Evolutionary conservation across 371 early-diverging fungal species (phyloP).

Genomic region (Batkoa obscura): DNA sequence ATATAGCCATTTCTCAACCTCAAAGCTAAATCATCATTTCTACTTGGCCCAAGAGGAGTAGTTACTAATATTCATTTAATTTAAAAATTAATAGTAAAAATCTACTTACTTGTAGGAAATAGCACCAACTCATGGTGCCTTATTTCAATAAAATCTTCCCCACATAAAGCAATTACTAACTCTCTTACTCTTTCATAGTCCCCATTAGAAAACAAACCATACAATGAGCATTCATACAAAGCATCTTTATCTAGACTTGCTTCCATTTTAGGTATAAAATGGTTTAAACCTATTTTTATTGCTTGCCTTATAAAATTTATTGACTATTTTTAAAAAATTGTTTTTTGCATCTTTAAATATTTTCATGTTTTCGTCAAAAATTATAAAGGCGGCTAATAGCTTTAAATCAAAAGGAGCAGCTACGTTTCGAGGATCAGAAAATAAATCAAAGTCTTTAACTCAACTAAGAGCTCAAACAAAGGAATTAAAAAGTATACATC

Average conservation of each 20-base stretch:
- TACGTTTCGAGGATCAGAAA: no score
- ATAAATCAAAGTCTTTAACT: no score
- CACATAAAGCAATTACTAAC: neutral
- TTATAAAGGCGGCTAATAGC: no score
- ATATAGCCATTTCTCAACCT: neutral
- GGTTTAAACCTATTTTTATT: no score
- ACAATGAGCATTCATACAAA: slow-evolving; percentile 1
- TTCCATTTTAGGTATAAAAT: no score
- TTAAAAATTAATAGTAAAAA: neutral
- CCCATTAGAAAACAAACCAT: neutral
- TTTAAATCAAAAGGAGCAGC: no score
- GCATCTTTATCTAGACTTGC: neutral
- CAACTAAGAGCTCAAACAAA: no score
- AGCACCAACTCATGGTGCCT: neutral
- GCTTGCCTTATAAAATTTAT: no score
- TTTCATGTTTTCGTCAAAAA: no score
- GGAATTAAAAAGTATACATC: no score
- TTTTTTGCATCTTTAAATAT: no score
- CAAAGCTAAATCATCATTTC: slow-evolving; percentile 2
- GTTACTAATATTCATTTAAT: neutral
- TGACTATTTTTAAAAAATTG: no score
- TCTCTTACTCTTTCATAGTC: neutral
- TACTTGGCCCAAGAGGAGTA: neutral
- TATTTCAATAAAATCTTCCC: slow-evolving; percentile 1
- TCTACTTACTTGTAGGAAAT: neutral